These are phyloP conservation scores for Globisporangium paddicum DNA, from an alignment of 352 stramenopile genomes.

Conservation along the genomic window DNA sequence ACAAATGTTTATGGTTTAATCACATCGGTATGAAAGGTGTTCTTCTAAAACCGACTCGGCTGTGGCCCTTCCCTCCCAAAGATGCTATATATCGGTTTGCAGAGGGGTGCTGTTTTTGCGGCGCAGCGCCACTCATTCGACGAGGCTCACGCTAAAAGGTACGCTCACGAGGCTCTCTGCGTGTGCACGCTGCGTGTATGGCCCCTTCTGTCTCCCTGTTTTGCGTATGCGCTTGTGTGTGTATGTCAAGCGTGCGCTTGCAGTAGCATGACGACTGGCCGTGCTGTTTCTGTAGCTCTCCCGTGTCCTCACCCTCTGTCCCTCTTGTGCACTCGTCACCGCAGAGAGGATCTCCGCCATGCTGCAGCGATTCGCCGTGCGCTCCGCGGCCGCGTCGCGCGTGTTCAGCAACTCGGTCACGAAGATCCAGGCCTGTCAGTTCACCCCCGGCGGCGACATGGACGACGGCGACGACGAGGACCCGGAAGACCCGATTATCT, in stretches of 20 bases:
- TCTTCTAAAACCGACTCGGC: no score
- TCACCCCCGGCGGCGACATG: conserved; percentile 40
- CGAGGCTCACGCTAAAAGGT: conserved; percentile 3
- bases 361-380: conserved; percentile 59
- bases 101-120: conserved; percentile 9
- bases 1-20: no score
- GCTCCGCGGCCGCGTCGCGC: conserved; percentile 26
- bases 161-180: neutral
- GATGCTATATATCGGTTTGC: neutral
- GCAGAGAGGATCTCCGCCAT: conserved; percentile 20
- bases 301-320: neutral
- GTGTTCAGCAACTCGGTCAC: conserved; percentile 4
- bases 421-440: conserved; percentile 37
- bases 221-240: neutral
- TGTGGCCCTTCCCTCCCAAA: no score
- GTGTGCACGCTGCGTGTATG: neutral
- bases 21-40: no score
- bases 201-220: neutral
- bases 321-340: neutral
- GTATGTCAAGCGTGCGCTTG: no score
- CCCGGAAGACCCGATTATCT: conserved; percentile 60
- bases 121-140: conserved; percentile 10
- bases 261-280: neutral
- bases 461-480: conserved; percentile 71
- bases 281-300: neutral